phyloP scores from a whole-genome alignment of 1,139 yeast species.

The Geotrichum candidum region DNA sequence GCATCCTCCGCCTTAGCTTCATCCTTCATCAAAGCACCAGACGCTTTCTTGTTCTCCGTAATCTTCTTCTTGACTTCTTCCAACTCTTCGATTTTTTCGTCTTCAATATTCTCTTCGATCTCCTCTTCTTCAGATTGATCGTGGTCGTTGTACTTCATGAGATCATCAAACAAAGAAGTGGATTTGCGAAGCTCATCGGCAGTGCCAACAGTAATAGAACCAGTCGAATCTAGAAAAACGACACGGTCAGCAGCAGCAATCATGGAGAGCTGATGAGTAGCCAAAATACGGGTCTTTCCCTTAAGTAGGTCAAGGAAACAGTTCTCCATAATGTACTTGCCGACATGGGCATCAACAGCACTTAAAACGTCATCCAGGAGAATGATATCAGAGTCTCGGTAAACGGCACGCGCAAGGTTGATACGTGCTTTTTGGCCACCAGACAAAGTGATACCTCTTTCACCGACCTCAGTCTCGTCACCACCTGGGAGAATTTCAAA shows the following conservation, averaged over 20 bases:
- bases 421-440: conserved; percentile 93
- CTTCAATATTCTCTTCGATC: conserved; percentile 26
- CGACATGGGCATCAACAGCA: conserved; percentile 91
- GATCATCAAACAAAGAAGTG: conserved; percentile 45
- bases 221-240: conserved; percentile 63
- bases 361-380: conserved; percentile 80
- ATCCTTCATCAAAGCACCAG: conserved; percentile 37
- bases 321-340: conserved; percentile 67
- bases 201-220: conserved; percentile 57
- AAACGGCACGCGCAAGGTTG: conserved; percentile 78
- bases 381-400: conserved; percentile 59
- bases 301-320: conserved; percentile 57
- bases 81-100: conserved; percentile 23
- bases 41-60: conserved; percentile 19
- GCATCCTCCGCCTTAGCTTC: conserved; percentile 48
- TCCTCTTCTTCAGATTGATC: conserved; percentile 34
- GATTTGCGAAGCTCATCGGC: conserved; percentile 44
- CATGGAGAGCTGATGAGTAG: conserved; percentile 77
- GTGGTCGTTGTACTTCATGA: conserved; percentile 46
- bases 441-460: conserved; percentile 82
- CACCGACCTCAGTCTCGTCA: conserved; percentile 84
- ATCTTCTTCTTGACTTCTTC: conserved; percentile 23
- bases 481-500: conserved; percentile 71
- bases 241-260: conserved; percentile 61
- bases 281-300: conserved; percentile 64